phyloP scores from a whole-genome alignment of 2,329 filamentous ascomycete genomes.

The Coleophoma cylindrospora region DNA sequence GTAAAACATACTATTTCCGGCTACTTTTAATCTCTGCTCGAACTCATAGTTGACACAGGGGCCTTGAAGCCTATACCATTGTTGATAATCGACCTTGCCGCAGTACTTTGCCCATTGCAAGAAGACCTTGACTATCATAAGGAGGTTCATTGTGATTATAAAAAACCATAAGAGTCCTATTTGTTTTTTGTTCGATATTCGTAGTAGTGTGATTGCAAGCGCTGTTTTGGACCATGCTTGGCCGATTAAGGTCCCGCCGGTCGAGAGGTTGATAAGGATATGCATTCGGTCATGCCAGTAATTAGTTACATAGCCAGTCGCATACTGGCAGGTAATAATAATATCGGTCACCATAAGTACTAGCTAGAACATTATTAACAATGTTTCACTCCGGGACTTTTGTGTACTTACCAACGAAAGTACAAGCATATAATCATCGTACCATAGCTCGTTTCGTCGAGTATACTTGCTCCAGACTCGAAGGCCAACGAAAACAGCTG shows the following conservation, averaged over 20 bases:
- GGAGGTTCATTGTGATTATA: constrained; percentile 42
- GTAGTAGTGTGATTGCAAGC: constrained; percentile 24
- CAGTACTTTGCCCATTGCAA: constrained; percentile 45
- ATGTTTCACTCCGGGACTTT: neutral
- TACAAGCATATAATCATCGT: constrained; percentile 15
- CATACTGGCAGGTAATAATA: constrained; percentile 40
- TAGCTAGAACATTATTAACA: constrained; percentile 21
- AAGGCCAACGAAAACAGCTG: constrained; percentile 11
- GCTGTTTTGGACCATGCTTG: constrained; percentile 34
- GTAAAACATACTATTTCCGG: constrained; percentile 39
- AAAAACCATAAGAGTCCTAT: constrained; percentile 41
- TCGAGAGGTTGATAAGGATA: constrained; percentile 40
- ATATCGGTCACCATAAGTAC: constrained; percentile 39
- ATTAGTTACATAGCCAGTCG: constrained; percentile 41
- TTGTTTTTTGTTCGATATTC: constrained; percentile 40
- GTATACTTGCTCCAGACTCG: constrained; percentile 11
- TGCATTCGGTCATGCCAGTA: constrained; percentile 47
- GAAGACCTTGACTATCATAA: constrained; percentile 40
- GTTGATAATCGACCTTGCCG: constrained; percentile 34
- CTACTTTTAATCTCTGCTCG: constrained; percentile 40
- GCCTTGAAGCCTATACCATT: constrained; percentile 39
- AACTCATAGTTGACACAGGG: constrained; percentile 36
- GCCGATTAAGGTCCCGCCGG: constrained; percentile 23
- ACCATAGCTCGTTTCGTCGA: constrained; percentile 13
- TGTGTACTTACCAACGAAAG: constrained; percentile 8